phyloP scores from a whole-genome alignment of 352 stramenopile species.

The Globisporangium nunn region DNA sequence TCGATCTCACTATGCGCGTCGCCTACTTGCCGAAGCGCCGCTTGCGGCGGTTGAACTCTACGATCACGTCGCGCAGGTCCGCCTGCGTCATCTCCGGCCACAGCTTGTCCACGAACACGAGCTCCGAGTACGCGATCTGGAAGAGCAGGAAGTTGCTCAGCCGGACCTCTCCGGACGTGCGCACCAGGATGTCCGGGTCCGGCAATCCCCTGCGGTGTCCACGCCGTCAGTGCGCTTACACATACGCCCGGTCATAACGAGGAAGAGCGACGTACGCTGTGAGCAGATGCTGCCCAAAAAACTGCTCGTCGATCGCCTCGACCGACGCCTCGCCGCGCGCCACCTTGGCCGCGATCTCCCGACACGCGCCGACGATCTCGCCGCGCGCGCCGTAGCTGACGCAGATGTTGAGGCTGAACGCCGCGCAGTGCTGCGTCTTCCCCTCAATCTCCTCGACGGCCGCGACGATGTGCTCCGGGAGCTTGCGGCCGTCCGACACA shows the following conservation, averaged over 20 bases:
- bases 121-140: constrained; percentile 93
- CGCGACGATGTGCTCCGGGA: constrained; percentile 57
- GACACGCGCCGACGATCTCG: constrained; percentile 92
- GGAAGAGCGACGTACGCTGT: constrained; percentile 48
- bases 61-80: constrained; percentile 72
- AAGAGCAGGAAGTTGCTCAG: constrained; percentile 97
- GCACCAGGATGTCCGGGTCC: constrained; percentile 93
- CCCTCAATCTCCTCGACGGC: constrained; percentile 80
- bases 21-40: constrained; percentile 86
- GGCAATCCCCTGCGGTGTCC: constrained; percentile 50
- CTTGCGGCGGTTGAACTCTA: constrained; percentile 83
- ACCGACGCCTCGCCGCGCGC: constrained; percentile 42
- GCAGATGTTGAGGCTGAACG: constrained; percentile 80
- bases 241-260: no score
- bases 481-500: constrained; percentile 72
- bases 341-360: constrained; percentile 85
- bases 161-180: constrained; percentile 92
- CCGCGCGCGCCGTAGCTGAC: constrained; percentile 93
- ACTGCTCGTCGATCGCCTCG: constrained; percentile 74
- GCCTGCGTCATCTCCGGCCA: constrained; percentile 92
- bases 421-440: constrained; percentile 81
- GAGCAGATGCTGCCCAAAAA: constrained; percentile 69
- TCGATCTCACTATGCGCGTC: background rate
- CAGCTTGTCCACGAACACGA: constrained; percentile 94
- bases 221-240: background rate